Conservation (phyloP, 1,284 basidiomycete genomes). For the Vanrija humicola region DNA sequence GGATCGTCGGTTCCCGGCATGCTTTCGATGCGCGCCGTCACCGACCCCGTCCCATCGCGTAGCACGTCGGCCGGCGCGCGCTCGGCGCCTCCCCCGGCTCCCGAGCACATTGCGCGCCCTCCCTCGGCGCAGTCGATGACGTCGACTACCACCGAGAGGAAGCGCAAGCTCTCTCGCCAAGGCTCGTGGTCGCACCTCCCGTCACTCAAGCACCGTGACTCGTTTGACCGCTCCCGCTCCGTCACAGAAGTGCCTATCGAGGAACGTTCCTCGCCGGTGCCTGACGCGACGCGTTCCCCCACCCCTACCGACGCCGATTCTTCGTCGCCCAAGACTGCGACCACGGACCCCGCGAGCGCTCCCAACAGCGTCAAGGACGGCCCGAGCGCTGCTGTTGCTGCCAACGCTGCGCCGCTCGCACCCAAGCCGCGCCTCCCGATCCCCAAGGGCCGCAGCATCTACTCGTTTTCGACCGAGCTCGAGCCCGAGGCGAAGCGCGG, state of each 20-base stretch:
- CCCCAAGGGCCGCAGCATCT: slow-evolving; percentile 21
- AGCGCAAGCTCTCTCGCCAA: slow-evolving; percentile 21
- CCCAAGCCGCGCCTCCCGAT: slow-evolving; percentile 12
- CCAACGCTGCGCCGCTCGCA: neutral
- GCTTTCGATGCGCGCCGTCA: slow-evolving; percentile 9
- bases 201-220: slow-evolving; percentile 18
- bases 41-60: slow-evolving; percentile 17
- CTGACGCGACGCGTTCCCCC: slow-evolving; percentile 15
- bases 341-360: neutral
- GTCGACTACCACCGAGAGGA: neutral
- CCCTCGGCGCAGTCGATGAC: neutral
- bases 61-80: slow-evolving; percentile 14
- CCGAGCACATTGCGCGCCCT: slow-evolving; percentile 4
- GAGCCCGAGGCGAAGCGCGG: slow-evolving; percentile 22
- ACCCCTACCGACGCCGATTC: slow-evolving; percentile 16
- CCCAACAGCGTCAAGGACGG: neutral
- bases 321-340: slow-evolving; percentile 12
- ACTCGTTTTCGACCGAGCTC: slow-evolving; percentile 21
- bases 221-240: slow-evolving; percentile 18
- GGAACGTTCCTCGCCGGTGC: slow-evolving; percentile 13
- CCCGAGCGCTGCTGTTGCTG: neutral
- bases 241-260: slow-evolving; percentile 5
- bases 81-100: slow-evolving; percentile 1
- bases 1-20: neutral
- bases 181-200: slow-evolving; percentile 21